Evolutionary conservation across 2,329 filamentous ascomycete species (phyloP), one percentile per base, ranked within the genome.

Genomic region (Colletotrichum graminicola): DNA sequence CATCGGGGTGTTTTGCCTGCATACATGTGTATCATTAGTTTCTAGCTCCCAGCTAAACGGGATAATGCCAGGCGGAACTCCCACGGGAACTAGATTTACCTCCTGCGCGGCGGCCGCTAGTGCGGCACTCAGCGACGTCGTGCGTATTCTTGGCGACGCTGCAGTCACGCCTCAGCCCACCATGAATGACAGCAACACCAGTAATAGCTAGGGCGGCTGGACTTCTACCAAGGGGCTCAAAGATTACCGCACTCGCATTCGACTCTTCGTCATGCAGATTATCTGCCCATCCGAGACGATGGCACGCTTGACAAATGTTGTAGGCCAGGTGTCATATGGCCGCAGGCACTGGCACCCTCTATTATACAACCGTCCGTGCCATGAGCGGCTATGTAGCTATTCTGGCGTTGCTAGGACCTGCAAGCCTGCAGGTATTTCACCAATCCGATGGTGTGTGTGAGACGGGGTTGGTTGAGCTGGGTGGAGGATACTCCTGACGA

Each of bases 1-100:
- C 23, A 23, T 51, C 54, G 52, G 47, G 59, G 59, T 71, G 68
- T 68, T 57, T 65, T 47, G 68, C 29, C 68, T 49, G 45, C 49
- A 59, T 54, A 63, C 63, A 41, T 52, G 26, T 26, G 54, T 54
- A 26, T 43, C 29, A 26, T 5, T 29, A 55, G 23, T 23, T 43
- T 26, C 29, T 55, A 59, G 56, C 32, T 29, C 23, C 26, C 18
- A 16, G 21, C 14, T n/a, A 41, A 49, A 26, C 4, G n/a, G 39
- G 45, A 29, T 47, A 55, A 45, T 45, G 18, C 29, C 36, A 47
- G 43, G 47, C 65, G 41, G 7, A 5, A 16, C 16, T 71, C 23
- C 32, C 59, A 55, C 45, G 57, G 29, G n/a, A 23, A 32, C 23
- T n/a, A 55, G 2, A 12, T 39, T 16, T 29, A 7, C 23, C 16